Base-by-base conservation (phyloP, 2,329 filamentous ascomycete genomes). In the Talaromyces sp. region DNA sequence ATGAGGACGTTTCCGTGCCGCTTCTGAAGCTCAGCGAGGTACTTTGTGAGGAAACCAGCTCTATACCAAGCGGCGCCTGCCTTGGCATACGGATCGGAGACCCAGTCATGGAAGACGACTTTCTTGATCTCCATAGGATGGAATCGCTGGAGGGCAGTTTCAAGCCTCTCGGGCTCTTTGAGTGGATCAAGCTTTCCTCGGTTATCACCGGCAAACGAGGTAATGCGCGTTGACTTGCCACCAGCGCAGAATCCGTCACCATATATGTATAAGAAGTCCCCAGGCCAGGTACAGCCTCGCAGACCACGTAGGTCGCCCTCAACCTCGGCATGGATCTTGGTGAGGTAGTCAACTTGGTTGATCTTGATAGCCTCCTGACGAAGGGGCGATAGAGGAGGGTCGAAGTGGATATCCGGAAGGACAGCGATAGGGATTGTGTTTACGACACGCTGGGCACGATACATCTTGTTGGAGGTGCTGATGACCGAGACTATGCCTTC, bases 371-470 rank as follows among this genome's bases (percentile, higher is more conserved):
- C 68, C 42, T 68, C 63, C 18, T 61, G 58, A 18, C 67, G 67
- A 2, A 33, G 51, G 2, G 62, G 51, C 1, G 64, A 64, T 1
- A 69, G 61, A 5, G 66, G 64, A 9, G 68, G 67, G 10, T 60
- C 52, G 44, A 71, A 69, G 4, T 51, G 5, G 27, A 70, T 64
- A 7, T 59, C 57, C 8, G 61, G 33, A 28, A 69, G 65, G 12
- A 68, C 65, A 18, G 62, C 63, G 1, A 70, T 56, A 4, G 72
- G 72, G 1, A 72, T 68, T 6, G 72, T 73, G 59, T 62, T 67
- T 27, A 75, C 57, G 16, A 72, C 64, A 5, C 66, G 66, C 28
- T 61, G 50, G 1, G 66, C 68, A n/a, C 54, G 59, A 59, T 66
- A 66, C 9, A 30, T 53, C 7, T 64, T 54, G 1, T 60, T 63